Evolutionary conservation across 805 yeast species (phyloP), one percentile per base, ranked within the genome.

Genomic region (Grigorovia jiainica): DNA sequence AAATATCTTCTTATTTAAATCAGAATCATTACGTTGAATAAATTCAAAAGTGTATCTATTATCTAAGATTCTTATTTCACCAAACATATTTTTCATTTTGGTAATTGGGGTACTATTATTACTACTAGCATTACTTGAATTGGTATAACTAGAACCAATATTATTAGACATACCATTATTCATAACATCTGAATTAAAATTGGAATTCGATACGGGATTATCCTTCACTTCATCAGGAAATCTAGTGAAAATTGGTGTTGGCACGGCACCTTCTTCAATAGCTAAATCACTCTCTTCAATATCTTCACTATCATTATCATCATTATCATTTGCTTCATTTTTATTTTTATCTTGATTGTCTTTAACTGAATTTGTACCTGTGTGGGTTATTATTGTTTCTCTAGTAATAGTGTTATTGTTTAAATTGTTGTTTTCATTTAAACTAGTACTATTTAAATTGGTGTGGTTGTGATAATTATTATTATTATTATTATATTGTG

Each of bases 1-100:
- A 39, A 58, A 60, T 53, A 57, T 53, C 40, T 54, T 60, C 44
- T 58, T 57, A 44, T 60, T 60, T 5, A 54, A 24, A n/a, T 31
- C 40, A 8, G 43, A 40, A 10, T 51, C 43, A 2, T 35, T 17
- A 10, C 43, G 43, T 16, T 38, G 36, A 8, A 54, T 50, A 39
- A 58, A 52, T 17, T 58, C 56, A 39, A 56, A 60, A 16, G 55
- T 49, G 45, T 57, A 60, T 15, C 44, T 49, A 33, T 57, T 53
- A n/a, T 46, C 44, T 23, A 44, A 36, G 20, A 60, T 47, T 24
- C 54, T 47, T 7, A 60, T 46, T 25, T 57, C 63, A 6, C 64
- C 64, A 27, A 45, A 46, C 35, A 57, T 43, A 18, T 24, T 35
- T 3, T n/a, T n/a, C n/a, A n/a, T n/a, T n/a, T n/a, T n/a, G n/a